Evolutionary conservation across 345 rosid species (phyloP).

Genomic region (Euphorbia lathyris): DNA sequence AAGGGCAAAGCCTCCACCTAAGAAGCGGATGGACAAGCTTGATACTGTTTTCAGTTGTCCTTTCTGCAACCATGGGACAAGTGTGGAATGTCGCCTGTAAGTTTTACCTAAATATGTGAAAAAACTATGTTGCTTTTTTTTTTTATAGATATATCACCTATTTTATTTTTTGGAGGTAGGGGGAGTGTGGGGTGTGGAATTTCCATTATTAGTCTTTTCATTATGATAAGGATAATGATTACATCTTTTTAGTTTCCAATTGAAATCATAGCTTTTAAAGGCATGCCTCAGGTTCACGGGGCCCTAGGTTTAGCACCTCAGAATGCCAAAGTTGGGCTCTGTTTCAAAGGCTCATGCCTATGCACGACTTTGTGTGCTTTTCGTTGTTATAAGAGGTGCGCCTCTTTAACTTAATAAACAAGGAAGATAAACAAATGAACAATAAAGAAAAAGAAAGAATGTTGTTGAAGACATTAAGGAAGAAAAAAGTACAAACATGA

Average conservation of each 20-base stretch:
- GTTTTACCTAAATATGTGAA: constrained; percentile 10
- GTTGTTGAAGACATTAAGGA: too few species aligned
- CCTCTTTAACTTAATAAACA: too few species aligned
- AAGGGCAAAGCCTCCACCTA: constrained; percentile 89
- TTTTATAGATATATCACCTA: not conserved
- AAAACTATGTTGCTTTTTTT: not conserved
- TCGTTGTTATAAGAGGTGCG: too few species aligned
- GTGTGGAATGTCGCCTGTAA: constrained; percentile 85
- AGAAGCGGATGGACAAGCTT: constrained; percentile 90
- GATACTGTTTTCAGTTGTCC: constrained; percentile 96
- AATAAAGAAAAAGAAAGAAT: too few species aligned
- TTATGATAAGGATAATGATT: not conserved
- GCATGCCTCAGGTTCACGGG: too few species aligned
- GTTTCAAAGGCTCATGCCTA: too few species aligned
- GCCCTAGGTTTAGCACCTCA: too few species aligned
- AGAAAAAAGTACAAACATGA: too few species aligned
- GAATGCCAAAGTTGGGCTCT: too few species aligned
- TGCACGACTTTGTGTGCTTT: too few species aligned
- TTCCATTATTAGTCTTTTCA: not conserved
- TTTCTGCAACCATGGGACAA: constrained; percentile 89
- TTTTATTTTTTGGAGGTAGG: not conserved
- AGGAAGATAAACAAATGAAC: too few species aligned
- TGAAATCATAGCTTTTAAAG: too few species aligned
- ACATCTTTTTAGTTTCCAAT: not conserved
- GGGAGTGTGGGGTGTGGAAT: not conserved